These are phyloP conservation scores for Claviceps sp. DNA, from an alignment of 2,329 filamentous ascomycete genomes.

Conservation along the genomic window DNA sequence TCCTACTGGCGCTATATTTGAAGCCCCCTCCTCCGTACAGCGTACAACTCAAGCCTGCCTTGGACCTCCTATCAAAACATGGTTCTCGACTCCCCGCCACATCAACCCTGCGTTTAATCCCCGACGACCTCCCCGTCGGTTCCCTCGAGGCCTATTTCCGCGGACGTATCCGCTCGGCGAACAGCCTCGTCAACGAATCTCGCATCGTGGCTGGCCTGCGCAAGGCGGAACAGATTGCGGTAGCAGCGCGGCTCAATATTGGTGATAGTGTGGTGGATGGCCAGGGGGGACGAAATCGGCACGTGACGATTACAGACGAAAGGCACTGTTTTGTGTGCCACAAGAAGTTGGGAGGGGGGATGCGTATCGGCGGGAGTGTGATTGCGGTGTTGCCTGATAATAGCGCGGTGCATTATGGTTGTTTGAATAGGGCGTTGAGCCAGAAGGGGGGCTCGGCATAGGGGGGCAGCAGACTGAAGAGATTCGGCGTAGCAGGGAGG, in stretches of 20 bases:
- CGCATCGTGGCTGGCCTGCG: constrained; percentile 65
- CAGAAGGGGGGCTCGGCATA: constrained; percentile 19
- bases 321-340: constrained; percentile 84
- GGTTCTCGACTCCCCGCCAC: constrained; percentile 80
- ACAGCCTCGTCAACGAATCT: constrained; percentile 66
- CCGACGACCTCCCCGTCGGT: constrained; percentile 60
- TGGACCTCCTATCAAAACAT: constrained; percentile 81
- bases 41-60: constrained; percentile 62
- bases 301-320: constrained; percentile 78
- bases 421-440: constrained; percentile 40
- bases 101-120: constrained; percentile 76
- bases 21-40: constrained; percentile 61
- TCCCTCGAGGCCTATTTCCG: constrained; percentile 85
- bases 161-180: constrained; percentile 77
- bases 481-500: constrained; percentile 13
- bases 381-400: constrained; percentile 81
- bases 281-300: constrained; percentile 40
- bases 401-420: constrained; percentile 70
- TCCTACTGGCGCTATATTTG: constrained; percentile 78
- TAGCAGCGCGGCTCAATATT: constrained; percentile 59
- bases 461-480: constrained; percentile 23
- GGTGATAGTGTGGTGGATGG: constrained; percentile 48
- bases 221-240: constrained; percentile 65
- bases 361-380: constrained; percentile 80
- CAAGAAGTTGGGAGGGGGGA: constrained; percentile 73